Evolutionary conservation across 768 basidiomycete species (phyloP), one percentile per base, ranked within the genome.

Genomic region (Cyclocybe aegerita): DNA sequence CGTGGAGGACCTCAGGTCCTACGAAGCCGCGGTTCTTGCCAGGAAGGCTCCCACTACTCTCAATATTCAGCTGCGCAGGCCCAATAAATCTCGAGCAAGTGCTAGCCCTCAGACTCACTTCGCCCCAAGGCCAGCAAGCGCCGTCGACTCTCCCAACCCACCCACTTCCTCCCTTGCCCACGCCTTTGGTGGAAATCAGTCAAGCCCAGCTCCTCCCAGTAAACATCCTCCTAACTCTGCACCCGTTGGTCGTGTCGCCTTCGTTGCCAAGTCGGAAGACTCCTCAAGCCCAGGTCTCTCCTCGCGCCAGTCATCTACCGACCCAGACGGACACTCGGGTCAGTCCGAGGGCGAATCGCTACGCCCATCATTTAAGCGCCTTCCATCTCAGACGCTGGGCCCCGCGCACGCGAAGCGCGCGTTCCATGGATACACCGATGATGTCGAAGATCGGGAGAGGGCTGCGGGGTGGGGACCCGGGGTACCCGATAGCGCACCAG

Each of bases 11-110:
- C 55, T 91, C 53, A 71, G 77, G 51, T 79, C 80, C 49, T 91
- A 91, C 50, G 85, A 89, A 61, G 86, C 85, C 37, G 89, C 89
- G 4, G 82, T 90, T 11, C 66, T 88, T 46, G 87, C 88, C 31
- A 73, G 86, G 45, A 83, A 78, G 60, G 74, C 86, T 15, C 79
- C 84, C 1, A 76, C 79, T 49, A 77, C 72, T 50, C 64, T 89
- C 36, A 85, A 78, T 55, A 65, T 88, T 23, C 73, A 76, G 9
- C 77, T 80, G 41, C 73, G 71, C 62, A 65, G 66, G 66, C 55
- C 53, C 17, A 40, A 39, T 32, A 60, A 54, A 39, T 32, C 35
- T 16, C 49, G 46, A 23, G 23, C 32, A 15, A 46, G 50, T 14
- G 50, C 34, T 6, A 16, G 15, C 14, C 35, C 42, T 31, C 9